Conservation (phyloP, 495 filamentous ascomycete genomes). For the Neurospora sp. region DNA sequence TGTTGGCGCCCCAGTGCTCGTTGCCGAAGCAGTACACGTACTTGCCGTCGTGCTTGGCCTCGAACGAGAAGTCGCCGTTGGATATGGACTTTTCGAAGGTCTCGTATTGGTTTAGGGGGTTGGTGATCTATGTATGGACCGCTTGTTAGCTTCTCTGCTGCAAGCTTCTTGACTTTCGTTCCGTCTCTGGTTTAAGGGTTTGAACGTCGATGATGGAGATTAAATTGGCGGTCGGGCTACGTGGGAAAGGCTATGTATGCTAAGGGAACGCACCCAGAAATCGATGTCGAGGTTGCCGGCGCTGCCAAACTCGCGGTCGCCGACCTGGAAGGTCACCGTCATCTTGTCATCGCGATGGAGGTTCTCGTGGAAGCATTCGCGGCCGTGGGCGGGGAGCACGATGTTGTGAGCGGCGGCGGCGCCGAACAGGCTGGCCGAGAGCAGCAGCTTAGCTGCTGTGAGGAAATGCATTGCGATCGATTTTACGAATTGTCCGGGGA, state of each 20-base stretch:
- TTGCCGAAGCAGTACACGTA: conserved; percentile 99
- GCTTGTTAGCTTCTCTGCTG: neutral
- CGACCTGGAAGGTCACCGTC: conserved; percentile 98
- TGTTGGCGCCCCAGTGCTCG: conserved; percentile 83
- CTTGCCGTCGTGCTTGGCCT: conserved; percentile 73
- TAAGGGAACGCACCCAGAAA: conserved; percentile 70
- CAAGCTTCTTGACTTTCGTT: neutral
- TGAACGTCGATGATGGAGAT: neutral
- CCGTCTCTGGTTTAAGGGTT: neutral
- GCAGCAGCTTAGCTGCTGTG: conserved; percentile 45
- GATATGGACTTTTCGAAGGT: conserved; percentile 69
- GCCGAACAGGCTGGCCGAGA: conserved; percentile 51
- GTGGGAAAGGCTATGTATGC: neutral
- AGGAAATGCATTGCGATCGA: conserved; percentile 21
- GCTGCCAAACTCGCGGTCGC: conserved; percentile 89
- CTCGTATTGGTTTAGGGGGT: conserved; percentile 63
- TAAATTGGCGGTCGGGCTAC: neutral
- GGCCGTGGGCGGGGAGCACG: conserved; percentile 77
- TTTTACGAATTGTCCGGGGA: neutral
- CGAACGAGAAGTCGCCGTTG: conserved; percentile 89
- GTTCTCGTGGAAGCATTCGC: conserved; percentile 94
- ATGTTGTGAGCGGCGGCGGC: conserved; percentile 79
- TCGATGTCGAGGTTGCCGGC: conserved; percentile 94
- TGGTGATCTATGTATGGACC: conserved; percentile 56
- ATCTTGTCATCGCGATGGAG: conserved; percentile 93